Evolutionary conservation across 164 flowering plant species (phyloP).

Genomic region (Paratinospora sagittata): DNA sequence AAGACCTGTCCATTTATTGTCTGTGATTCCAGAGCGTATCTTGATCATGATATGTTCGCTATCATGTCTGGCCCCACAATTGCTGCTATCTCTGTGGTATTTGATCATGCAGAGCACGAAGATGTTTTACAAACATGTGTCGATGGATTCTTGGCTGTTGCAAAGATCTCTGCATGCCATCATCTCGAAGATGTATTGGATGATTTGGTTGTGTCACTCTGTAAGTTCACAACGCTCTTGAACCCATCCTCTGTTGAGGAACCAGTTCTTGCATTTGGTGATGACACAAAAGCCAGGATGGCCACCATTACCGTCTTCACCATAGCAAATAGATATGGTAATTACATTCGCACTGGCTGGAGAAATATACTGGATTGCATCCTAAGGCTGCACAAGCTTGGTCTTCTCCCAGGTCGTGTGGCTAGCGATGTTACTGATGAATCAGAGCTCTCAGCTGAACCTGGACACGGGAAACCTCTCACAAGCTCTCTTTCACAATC

Average conservation of each 20-base stretch:
- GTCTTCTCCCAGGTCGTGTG: conserved; percentile 33
- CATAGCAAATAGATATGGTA: conserved; percentile 35
- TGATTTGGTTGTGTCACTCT: conserved; percentile 38
- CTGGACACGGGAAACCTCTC: conserved; percentile 23
- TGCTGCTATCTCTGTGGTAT: conserved; percentile 41
- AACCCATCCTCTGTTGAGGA: conserved; percentile 31
- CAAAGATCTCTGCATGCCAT: conserved; percentile 39
- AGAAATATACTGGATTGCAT: conserved; percentile 38
- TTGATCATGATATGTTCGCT: conserved; percentile 40
- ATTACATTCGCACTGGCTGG: conserved; percentile 39
- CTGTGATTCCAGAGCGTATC: conserved; percentile 27
- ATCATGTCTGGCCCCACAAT: conserved; percentile 43
- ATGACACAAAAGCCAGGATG: conserved; percentile 38
- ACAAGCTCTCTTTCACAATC: conserved; percentile 25
- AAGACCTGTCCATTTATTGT: conserved; percentile 33
- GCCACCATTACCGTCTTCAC: conserved; percentile 36
- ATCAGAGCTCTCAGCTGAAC: conserved; percentile 23
- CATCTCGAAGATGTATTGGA: conserved; percentile 39
- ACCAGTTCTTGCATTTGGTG: conserved; percentile 29
- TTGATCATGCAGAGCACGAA: conserved; percentile 36
- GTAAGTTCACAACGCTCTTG: conserved; percentile 35
- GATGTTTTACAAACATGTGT: conserved; percentile 31
- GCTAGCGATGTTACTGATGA: conserved; percentile 32
- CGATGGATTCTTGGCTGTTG: conserved; percentile 39
- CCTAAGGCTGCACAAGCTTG: conserved; percentile 37